phyloP scores from a whole-genome alignment of 495 filamentous ascomycete genomes.

The Penicillium riverlandense region DNA sequence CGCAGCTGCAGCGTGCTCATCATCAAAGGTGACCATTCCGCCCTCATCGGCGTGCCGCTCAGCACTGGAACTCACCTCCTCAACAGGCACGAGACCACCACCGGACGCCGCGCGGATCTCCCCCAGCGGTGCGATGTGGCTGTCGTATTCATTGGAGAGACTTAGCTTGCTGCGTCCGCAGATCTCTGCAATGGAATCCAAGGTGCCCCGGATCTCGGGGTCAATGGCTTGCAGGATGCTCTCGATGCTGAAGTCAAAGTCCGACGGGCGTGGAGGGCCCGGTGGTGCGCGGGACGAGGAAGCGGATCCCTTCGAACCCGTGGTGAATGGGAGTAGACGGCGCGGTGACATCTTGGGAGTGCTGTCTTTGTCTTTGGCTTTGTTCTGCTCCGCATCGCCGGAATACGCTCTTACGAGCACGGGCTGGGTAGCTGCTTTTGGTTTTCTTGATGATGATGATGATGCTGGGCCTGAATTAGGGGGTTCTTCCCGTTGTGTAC shows the following conservation, averaged over 20 bases:
- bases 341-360: slow-evolving; percentile 28
- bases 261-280: slow-evolving; percentile 33
- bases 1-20: slow-evolving; percentile 13
- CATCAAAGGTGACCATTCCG: slow-evolving; percentile 29
- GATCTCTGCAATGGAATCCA: slow-evolving; percentile 59
- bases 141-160: slow-evolving; percentile 56
- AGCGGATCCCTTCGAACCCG: slow-evolving; percentile 7
- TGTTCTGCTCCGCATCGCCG: slow-evolving; percentile 10
- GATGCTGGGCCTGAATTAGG: slow-evolving; percentile 12
- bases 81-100: slow-evolving; percentile 30
- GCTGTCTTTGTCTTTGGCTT: slow-evolving; percentile 10
- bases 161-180: slow-evolving; percentile 55
- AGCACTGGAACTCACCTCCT: slow-evolving; percentile 32
- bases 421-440: slow-evolving; percentile 27
- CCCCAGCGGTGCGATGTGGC: slow-evolving; percentile 55
- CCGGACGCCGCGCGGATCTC: slow-evolving; percentile 41
- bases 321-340: slow-evolving; percentile 23
- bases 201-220: slow-evolving; percentile 46
- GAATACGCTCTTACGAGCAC: slow-evolving; percentile 41
- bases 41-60: slow-evolving; percentile 23
- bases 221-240: slow-evolving; percentile 53
- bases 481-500: slow-evolving; percentile 11
- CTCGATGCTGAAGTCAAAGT: slow-evolving; percentile 53
- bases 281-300: slow-evolving; percentile 2
- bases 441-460: no score